Evolutionary conservation across 805 yeast genomes (phyloP), one percentile per base, ranked within the genome.

Genomic region (Tetrapisispora fleetii): DNA sequence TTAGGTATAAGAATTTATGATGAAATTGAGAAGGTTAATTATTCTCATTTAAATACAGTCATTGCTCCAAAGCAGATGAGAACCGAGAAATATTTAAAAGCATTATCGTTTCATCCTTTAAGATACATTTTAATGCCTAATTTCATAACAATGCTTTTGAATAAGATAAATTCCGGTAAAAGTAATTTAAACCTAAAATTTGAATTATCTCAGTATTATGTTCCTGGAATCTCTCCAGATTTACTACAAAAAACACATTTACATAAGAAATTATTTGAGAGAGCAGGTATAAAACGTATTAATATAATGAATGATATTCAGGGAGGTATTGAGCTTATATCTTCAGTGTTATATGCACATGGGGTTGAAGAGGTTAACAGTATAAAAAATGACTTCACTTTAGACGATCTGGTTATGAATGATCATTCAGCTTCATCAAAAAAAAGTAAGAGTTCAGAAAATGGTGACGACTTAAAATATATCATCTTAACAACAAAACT

Each of bases 61-160:
- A 77, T 90, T 13, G 90, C 97, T 0, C 96, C 96, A 1, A 79
- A 79, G 51, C 73, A 83, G n/a, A 62, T 85, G 56, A 72, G 97
- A 54, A 91, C 98, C 0, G 95, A 83, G 50, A 93, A 91, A 66
- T 90, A 91, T 58, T 71, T 91, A 45, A 75, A 76, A 38, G 79
- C 89, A n/a, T 66, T 90, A 45, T 77, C 88, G 45, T 71, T 71
- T 39, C 80, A 72, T 40, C 75, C 78, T 0, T 50, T 71, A 13
- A 65, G 68, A 19, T 65, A 70, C 47, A 76, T 81, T 2, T 55
- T 85, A 1, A 76, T 77, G 28, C 85, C 89, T 0, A 59, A 67
- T 3, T 82, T 79, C 51, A 50, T 82, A 2, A 65, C 65, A 2
- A 77, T 75, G 37, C 68, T 79, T 0, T 49, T 79, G 22, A 72